Evolutionary conservation across 805 yeast species (phyloP).

Genomic region (Ogataea methanolica): DNA sequence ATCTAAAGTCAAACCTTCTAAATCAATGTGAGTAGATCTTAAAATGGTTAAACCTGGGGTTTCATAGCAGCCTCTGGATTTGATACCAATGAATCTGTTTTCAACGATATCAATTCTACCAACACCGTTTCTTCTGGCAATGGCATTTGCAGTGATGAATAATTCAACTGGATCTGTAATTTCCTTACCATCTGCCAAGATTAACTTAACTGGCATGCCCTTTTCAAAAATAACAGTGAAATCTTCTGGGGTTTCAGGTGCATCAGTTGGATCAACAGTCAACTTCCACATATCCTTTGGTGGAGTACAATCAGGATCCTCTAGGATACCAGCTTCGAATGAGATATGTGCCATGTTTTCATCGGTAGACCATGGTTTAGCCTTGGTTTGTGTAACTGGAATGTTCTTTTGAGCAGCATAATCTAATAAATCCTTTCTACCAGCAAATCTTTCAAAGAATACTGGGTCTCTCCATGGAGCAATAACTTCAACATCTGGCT

Average conservation of each 20-base stretch:
- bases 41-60: slow-evolving; percentile 96
- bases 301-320: slow-evolving; percentile 97
- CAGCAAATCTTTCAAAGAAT: slow-evolving; percentile 93
- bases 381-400: slow-evolving; percentile 95
- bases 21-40: slow-evolving; percentile 91
- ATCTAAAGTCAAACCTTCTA: slow-evolving; percentile 95
- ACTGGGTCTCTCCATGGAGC: slow-evolving; percentile 99
- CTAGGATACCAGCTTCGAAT: slow-evolving; percentile 98
- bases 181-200: slow-evolving; percentile 50
- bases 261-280: slow-evolving; percentile 92
- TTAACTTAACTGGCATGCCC: slow-evolving; percentile 84
- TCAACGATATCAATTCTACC: slow-evolving; percentile 99
- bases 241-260: slow-evolving; percentile 91
- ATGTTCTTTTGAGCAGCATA: slow-evolving; percentile 90
- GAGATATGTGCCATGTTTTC: slow-evolving; percentile 99
- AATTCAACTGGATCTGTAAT: slow-evolving; percentile 88
- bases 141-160: slow-evolving; percentile 85
- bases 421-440: slow-evolving; percentile 92
- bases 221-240: slow-evolving; percentile 74
- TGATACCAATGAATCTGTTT: slow-evolving; percentile 97
- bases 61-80: slow-evolving; percentile 99
- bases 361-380: slow-evolving; percentile 99
- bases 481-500: slow-evolving; percentile 94
- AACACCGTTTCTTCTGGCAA: slow-evolving; percentile 99
- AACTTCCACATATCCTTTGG: slow-evolving; percentile 99